Base-by-base conservation (phyloP, 345 rosid species). In the Pistacia integerrima region DNA sequence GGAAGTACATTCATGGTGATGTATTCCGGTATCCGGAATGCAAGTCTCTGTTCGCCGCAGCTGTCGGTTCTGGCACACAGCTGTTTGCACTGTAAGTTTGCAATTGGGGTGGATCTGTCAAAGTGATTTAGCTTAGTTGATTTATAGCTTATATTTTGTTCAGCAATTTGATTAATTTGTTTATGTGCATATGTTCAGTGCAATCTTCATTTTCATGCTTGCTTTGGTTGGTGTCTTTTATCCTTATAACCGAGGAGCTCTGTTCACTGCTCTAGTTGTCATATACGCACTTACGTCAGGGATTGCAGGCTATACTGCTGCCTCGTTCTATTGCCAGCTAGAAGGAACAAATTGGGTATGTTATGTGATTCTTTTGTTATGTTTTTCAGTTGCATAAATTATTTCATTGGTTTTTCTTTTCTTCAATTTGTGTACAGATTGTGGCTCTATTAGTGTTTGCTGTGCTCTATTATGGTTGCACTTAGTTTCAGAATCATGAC, bases 1-100 rank as follows among this genome's bases (percentile, higher is more conserved):
- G 89, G 88, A 88, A 88, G 77, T 86, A 84, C 80, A 84, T 88
- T 67, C 87, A 84, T 51, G 89, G 91, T 51, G 89, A 88, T 76
- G 88, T 88, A 0, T 88, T 88, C 33, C 75, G 87, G 55, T 86
- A 79, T 55, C 89, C 89, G 22, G 81, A 86, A 75, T 79, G 73
- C 73, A 88, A 86, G 74, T 88, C 91, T 38, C 20, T 88, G 58
- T 73, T 88, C 81, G 85, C 87, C 8, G 91, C 89, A 6, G 85
- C 90, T 2, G 76, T 88, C 64, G 88, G 91, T 18, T 86, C 83
- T 59, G 91, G 91, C 46, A 79, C 87, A 65, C 91, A 86, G 74
- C 71, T 88, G 62, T 84, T 86, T 76, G 75, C 83, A 7, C 84
- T 86, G 90, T 88, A 82, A 86, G 86, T 71, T 30, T 75, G 25